phyloP scores from a whole-genome alignment of 2,329 filamentous ascomycete species.

The Diplocarpon rosae region DNA sequence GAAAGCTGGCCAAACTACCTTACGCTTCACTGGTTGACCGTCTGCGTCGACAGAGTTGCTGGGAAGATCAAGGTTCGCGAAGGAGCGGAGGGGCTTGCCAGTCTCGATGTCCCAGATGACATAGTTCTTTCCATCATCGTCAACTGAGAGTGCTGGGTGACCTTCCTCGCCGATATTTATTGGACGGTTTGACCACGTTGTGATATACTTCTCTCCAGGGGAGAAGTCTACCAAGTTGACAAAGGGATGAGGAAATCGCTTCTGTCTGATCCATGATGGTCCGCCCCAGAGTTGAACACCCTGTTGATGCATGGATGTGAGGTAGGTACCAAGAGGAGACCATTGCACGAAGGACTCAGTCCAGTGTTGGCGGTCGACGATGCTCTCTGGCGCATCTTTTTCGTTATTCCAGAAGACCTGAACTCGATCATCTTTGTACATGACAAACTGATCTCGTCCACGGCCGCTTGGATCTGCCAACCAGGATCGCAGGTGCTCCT shows the following conservation, averaged over 20 bases:
- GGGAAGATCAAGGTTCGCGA: conserved; percentile 76
- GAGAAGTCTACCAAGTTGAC: conserved; percentile 97
- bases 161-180: conserved; percentile 85
- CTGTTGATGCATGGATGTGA: conserved; percentile 90
- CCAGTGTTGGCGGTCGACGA: conserved; percentile 92
- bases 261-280: conserved; percentile 76
- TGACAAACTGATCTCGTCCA: conserved; percentile 88
- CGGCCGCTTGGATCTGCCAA: conserved; percentile 69
- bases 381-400: conserved; percentile 74
- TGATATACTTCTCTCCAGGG: conserved; percentile 81
- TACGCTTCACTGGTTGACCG: conserved; percentile 65
- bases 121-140: conserved; percentile 99
- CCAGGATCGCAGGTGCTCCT: conserved; percentile 92
- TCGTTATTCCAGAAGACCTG: conserved; percentile 99
- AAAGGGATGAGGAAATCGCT: conserved; percentile 87
- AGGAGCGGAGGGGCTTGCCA: conserved; percentile 80
- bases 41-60: conserved; percentile 48
- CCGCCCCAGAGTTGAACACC: conserved; percentile 98
- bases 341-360: conserved; percentile 97
- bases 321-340: conserved; percentile 88
- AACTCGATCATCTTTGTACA: conserved; percentile 85
- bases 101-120: conserved; percentile 96
- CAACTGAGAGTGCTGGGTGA: conserved; percentile 71
- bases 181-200: conserved; percentile 92
- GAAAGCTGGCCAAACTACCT: conserved; percentile 97